Percentiles rank a stretch among this genome's conserved stretches.
Conservation (phyloP, 371 early-diverging fungal species). For the Mucor plumbeus region DNA sequence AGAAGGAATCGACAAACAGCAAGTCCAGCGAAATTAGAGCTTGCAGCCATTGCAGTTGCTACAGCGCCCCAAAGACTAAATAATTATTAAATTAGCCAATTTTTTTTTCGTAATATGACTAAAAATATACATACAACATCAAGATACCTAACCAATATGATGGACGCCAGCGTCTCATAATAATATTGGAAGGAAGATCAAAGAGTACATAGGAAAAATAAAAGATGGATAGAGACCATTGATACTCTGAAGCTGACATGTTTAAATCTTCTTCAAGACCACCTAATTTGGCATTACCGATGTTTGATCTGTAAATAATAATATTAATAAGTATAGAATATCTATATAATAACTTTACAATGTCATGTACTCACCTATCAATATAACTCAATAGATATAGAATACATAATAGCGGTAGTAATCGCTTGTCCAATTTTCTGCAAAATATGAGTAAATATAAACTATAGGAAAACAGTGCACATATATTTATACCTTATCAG, state of each 20-base stretch:
- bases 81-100: neutral
- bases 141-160: slow-evolving; percentile 29
- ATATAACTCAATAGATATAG: slow-evolving; percentile 45
- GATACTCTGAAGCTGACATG: slow-evolving; percentile 30
- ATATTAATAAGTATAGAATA: neutral
- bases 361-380: slow-evolving; percentile 32
- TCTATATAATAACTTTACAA: neutral
- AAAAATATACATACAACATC: slow-evolving; percentile 22
- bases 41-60: slow-evolving; percentile 36
- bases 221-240: slow-evolving; percentile 33
- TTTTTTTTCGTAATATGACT: neutral
- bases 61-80: slow-evolving; percentile 31
- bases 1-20: slow-evolving; percentile 29
- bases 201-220: slow-evolving; percentile 36
- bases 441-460: neutral
- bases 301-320: slow-evolving; percentile 36
- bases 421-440: slow-evolving; percentile 41
- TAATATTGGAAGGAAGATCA: slow-evolving; percentile 39
- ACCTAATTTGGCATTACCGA: slow-evolving; percentile 51
- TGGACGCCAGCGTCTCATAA: slow-evolving; percentile 35
- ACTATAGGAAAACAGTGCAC: neutral
- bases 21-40: slow-evolving; percentile 30
- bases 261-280: slow-evolving; percentile 38
- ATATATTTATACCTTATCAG: slow-evolving; percentile 6
- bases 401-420: slow-evolving; percentile 41